phyloP scores from a whole-genome alignment of 345 rosid genomes.

The Hibiscus tridactylites region DNA sequence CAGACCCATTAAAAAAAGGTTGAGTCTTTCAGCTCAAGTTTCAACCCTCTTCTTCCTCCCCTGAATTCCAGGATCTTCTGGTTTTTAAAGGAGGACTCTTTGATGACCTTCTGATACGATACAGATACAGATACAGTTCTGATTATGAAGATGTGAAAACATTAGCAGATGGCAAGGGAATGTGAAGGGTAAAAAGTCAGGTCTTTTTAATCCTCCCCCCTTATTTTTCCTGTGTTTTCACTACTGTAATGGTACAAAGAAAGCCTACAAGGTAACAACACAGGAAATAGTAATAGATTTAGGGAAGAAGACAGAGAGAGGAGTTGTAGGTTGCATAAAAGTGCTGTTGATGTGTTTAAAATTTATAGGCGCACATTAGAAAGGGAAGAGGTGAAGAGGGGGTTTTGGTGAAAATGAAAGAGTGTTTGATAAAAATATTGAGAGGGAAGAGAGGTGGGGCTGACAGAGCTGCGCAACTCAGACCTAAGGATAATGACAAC shows the following conservation, averaged over 20 bases:
- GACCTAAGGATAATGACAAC: neutral
- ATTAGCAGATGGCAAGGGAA: neutral
- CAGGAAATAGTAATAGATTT: neutral
- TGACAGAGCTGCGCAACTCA: conserved; percentile 5
- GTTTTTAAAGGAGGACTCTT: neutral
- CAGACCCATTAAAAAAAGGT: conserved; percentile 11
- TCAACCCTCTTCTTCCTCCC: neutral
- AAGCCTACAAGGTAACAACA: neutral
- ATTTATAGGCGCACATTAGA: conserved; percentile 8
- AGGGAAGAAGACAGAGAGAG: neutral
- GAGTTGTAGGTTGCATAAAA: neutral
- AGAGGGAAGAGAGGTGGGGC: neutral
- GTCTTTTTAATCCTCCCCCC: neutral
- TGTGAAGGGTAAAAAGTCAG: neutral
- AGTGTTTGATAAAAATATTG: neutral
- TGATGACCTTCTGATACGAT: neutral
- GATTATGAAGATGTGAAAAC: neutral
- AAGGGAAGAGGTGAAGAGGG: neutral
- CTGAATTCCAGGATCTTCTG: neutral
- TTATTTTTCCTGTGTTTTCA: neutral
- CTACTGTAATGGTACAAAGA: neutral
- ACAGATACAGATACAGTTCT: neutral
- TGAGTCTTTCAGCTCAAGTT: neutral
- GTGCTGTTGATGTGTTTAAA: neutral
- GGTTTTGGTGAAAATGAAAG: neutral